Percentiles rank a stretch among this genome's conserved stretches.
phyloP scores from a whole-genome alignment of 1,139 yeast genomes.

The Protomyces arabidopsidicola region DNA sequence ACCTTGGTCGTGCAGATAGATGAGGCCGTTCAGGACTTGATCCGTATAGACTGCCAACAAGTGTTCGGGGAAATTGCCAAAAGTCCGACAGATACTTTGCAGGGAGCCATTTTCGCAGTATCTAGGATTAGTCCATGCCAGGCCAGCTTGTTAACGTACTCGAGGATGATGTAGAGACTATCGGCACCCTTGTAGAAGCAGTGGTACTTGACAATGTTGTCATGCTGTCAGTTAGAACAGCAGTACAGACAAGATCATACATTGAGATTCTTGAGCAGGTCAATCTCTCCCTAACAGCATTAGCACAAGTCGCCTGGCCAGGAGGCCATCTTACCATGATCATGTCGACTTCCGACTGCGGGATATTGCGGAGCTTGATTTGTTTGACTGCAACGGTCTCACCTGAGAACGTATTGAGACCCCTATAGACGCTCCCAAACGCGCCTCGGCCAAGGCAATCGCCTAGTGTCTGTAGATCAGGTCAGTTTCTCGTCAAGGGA shows the following conservation, averaged over 20 bases:
- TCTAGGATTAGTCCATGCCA: slow-evolving; percentile 33
- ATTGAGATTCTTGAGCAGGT: slow-evolving; percentile 60
- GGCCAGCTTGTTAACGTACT: slow-evolving; percentile 35
- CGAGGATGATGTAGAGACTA: slow-evolving; percentile 68
- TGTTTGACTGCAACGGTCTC: slow-evolving; percentile 83
- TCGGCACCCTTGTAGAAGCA: slow-evolving; percentile 73
- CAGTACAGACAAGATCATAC: slow-evolving; percentile 55
- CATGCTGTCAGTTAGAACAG: slow-evolving; percentile 46
- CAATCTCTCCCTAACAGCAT: slow-evolving; percentile 49
- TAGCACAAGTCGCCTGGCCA: neutral
- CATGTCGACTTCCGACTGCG: slow-evolving; percentile 39
- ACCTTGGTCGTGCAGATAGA: slow-evolving; percentile 63
- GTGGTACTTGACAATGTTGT: slow-evolving; percentile 81
- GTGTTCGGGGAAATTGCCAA: slow-evolving; percentile 54
- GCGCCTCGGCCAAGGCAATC: slow-evolving; percentile 75
- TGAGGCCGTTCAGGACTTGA: slow-evolving; percentile 72
- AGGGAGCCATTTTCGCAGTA: slow-evolving; percentile 86
- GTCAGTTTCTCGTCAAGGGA: neutral
- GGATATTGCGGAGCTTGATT: slow-evolving; percentile 51
- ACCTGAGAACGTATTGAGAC: slow-evolving; percentile 58
- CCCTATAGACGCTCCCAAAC: slow-evolving; percentile 68
- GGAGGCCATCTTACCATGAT: slow-evolving; percentile 10
- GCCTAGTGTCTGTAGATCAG: slow-evolving; percentile 41
- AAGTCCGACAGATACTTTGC: slow-evolving; percentile 57
- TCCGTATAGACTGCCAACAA: slow-evolving; percentile 57